Percentiles rank a stretch among this genome's conserved stretches.
Conservation (phyloP, 352 stramenopile genomes). For the Pythium myriotylum region DNA sequence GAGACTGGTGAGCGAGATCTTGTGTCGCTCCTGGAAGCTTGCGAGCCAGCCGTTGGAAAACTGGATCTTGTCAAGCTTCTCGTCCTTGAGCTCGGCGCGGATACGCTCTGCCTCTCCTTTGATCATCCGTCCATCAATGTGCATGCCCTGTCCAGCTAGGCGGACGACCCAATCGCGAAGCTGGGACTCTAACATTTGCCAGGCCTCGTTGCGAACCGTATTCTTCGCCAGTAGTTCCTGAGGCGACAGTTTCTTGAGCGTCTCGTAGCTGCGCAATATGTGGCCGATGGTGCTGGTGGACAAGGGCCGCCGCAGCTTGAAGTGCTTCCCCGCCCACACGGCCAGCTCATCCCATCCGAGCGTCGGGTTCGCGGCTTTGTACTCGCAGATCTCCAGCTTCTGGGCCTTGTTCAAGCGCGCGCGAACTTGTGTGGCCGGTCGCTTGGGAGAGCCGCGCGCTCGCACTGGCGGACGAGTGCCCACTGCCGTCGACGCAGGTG, state of each 20-base stretch:
- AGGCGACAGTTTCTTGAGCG: constrained; percentile 3
- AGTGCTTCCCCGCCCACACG: constrained; percentile 10
- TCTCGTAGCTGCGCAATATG: constrained; percentile 7
- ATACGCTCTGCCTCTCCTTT: constrained; percentile 13
- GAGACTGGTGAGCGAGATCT: constrained; percentile 12
- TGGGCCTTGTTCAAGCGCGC: constrained; percentile 7
- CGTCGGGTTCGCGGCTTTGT: constrained; percentile 6
- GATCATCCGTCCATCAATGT: constrained; percentile 10
- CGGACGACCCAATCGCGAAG: constrained; percentile 15
- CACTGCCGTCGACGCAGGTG: too few species aligned
- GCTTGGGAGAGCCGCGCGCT: too few species aligned
- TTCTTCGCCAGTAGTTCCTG: constrained; percentile 1
- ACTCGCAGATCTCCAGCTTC: constrained; percentile 19
- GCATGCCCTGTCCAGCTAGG: constrained; percentile 6
- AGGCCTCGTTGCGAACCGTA: not conserved
- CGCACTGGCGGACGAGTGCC: too few species aligned
- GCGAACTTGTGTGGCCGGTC: not conserved
- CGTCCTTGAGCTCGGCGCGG: constrained; percentile 4
- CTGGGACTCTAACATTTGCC: constrained; percentile 1
- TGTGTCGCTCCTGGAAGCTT: constrained; percentile 8
- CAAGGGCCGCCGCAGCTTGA: constrained; percentile 1
- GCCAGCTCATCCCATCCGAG: constrained; percentile 15
- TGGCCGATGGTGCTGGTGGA: not conserved
- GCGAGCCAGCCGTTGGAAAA: constrained; percentile 17
- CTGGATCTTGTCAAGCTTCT: not conserved